phyloP scores from a whole-genome alignment of 768 basidiomycete genomes.

The Lanmaoa pseudosensibilis region DNA sequence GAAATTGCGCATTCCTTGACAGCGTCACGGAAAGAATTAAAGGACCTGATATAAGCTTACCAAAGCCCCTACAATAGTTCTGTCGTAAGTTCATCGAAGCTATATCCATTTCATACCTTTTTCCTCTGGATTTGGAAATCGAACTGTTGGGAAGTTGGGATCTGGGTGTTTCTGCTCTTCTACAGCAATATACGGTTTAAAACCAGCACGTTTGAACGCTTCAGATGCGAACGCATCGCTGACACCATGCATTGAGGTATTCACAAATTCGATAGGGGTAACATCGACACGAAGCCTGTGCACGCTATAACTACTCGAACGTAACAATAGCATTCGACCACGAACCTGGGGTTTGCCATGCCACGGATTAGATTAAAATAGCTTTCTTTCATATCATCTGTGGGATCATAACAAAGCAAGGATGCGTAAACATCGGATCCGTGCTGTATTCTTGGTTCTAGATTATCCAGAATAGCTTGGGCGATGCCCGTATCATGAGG shows the following conservation, averaged over 20 bases:
- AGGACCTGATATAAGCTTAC: conserved; percentile 31
- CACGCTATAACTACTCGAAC: not conserved
- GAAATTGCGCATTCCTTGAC: conserved; percentile 69
- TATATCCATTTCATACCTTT: conserved; percentile 50
- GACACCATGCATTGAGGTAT: conserved; percentile 92
- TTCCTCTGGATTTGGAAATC: conserved; percentile 89
- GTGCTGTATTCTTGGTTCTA: conserved; percentile 52
- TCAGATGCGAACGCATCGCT: conserved; percentile 60
- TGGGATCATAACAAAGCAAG: conserved; percentile 52
- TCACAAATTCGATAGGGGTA: conserved; percentile 60
- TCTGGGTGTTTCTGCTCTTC: conserved; percentile 69
- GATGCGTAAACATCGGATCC: conserved; percentile 38
- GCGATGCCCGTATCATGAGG: conserved; percentile 85
- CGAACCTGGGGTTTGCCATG: conserved; percentile 22
- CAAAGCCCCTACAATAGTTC: conserved; percentile 44
- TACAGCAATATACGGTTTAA: conserved; percentile 60
- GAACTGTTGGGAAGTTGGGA: conserved; percentile 83
- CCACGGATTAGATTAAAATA: conserved; percentile 51
- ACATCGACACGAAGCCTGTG: conserved; percentile 10
- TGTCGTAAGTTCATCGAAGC: conserved; percentile 2
- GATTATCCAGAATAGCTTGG: conserved; percentile 56
- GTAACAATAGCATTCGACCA: not conserved
- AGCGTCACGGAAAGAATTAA: not conserved
- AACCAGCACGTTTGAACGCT: conserved; percentile 61
- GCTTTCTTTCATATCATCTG: conserved; percentile 53